Base-by-base conservation (phyloP, 768 basidiomycete species). In the Trametes maxima region DNA sequence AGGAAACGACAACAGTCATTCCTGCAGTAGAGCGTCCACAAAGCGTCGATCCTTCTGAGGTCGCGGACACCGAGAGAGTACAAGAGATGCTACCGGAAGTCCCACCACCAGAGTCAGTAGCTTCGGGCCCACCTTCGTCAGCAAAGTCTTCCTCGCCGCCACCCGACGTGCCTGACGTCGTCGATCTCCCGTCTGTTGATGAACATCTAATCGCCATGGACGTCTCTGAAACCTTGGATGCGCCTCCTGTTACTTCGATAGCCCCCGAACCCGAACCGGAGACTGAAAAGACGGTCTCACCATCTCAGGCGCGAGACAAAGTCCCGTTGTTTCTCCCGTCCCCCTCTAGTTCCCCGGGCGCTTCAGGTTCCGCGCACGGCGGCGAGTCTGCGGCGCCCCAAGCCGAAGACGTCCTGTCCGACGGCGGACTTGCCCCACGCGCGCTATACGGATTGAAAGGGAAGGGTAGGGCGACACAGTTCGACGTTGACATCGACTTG, bases 301-400 rank as follows among this genome's bases (percentile, higher is more conserved):
- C 13, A 28, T 54, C 56, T 21, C 40, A 45, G 8, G 37, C 16
- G 24, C 47, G 42, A 2, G 37, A 44, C 3, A 60, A 54, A n/a
- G 13, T 55, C 17, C 67, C 67, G 21, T 53, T 68, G 17, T 68
- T 68, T 65, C 58, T 68, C n/a, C 67, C 67, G 5, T 68, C 67
- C 25, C 65, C 62, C 7, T 51, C 65, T 5, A 65, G 59, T 28
- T 65, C 64, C 3, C 59, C 44, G 2, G 59, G 43, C 0, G 50
- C 49, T 24, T 50, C 52, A 16, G 24, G 53, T 16, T 48, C 56
- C 14, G 36, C 46, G 13, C 53, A 6, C 12, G 47, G 39, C 5
- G 39, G 16, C 7, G 37, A 51, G 13, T 12, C 37, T 6, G 11
- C 13, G 11, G 40, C 54, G 2, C 14, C 33, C 10, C 42, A 53